Conservation (phyloP, 2,329 filamentous ascomycete species). For the Chaetomiaceae sp. region DNA sequence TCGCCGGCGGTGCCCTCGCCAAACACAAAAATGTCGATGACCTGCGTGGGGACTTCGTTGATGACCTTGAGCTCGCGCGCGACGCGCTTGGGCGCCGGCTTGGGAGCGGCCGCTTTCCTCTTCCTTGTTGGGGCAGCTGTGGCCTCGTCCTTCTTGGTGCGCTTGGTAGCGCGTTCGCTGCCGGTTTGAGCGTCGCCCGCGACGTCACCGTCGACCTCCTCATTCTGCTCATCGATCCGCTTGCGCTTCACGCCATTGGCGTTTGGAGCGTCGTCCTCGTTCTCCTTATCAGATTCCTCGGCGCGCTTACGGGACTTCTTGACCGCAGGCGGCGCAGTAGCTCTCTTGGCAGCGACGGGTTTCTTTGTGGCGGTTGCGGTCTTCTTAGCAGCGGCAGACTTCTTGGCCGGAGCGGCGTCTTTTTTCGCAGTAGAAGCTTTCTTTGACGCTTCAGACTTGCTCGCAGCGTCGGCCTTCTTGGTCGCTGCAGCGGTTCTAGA, state of each 20-base stretch:
- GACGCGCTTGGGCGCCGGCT: slow-evolving; percentile 18
- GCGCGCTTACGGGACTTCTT: slow-evolving; percentile 19
- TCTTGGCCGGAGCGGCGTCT: slow-evolving; percentile 18
- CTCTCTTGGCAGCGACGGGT: slow-evolving; percentile 13
- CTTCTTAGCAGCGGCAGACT: slow-evolving; percentile 22
- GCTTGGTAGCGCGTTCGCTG: slow-evolving; percentile 19
- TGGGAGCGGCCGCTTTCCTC: slow-evolving; percentile 34
- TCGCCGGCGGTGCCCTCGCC: slow-evolving; percentile 78
- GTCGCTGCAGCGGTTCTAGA: slow-evolving; percentile 7
- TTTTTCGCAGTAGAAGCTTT: slow-evolving; percentile 20
- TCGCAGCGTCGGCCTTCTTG: slow-evolving; percentile 22
- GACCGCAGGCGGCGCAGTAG: slow-evolving; percentile 10
- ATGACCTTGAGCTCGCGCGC: slow-evolving; percentile 37
- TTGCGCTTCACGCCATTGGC: slow-evolving; percentile 29
- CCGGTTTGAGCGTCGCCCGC: slow-evolving; percentile 15
- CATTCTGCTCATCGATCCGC: slow-evolving; percentile 23
- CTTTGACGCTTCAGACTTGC: slow-evolving; percentile 16
- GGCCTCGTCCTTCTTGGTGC: slow-evolving; percentile 28
- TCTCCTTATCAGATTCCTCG: slow-evolving; percentile 28
- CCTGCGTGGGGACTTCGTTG: slow-evolving; percentile 59
- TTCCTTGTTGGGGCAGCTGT: slow-evolving; percentile 31
- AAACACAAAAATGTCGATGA: slow-evolving; percentile 73
- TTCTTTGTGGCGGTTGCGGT: slow-evolving; percentile 18
- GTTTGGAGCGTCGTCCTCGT: slow-evolving; percentile 24
- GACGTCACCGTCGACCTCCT: slow-evolving; percentile 20